These are phyloP conservation scores for Hirsutella thompsonii DNA, from an alignment of 2,329 filamentous ascomycete species.

Conservation along the genomic window DNA sequence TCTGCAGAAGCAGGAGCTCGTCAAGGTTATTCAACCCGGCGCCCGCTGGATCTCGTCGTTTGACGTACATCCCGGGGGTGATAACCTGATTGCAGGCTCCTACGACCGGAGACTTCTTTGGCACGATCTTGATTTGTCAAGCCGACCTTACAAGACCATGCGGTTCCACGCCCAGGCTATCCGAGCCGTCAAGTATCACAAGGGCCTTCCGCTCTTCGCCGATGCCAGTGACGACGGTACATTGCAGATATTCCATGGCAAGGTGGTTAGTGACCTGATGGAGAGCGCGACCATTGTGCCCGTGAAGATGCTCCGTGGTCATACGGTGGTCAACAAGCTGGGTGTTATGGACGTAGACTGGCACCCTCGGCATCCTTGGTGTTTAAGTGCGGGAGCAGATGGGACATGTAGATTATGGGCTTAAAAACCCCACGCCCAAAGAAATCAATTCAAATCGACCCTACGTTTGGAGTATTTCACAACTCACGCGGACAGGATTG, in stretches of 20 bases:
- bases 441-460: no score
- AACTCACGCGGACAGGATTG: no score
- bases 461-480: no score
- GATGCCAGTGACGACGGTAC: constrained; percentile 92
- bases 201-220: constrained; percentile 72
- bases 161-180: constrained; percentile 91
- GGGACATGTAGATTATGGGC: constrained; percentile 87
- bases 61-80: constrained; percentile 83
- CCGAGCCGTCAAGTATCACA: constrained; percentile 77
- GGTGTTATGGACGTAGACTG: constrained; percentile 92
- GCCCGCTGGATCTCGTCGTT: constrained; percentile 89
- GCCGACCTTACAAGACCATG: constrained; percentile 88
- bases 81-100: constrained; percentile 87
- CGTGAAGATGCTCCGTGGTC: constrained; percentile 83
- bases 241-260: constrained; percentile 92
- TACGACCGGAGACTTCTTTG: constrained; percentile 90
- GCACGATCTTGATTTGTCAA: constrained; percentile 91
- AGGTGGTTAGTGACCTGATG: constrained; percentile 87
- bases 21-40: constrained; percentile 88
- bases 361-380: constrained; percentile 92
- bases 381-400: constrained; percentile 86
- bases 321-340: constrained; percentile 73
- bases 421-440: constrained; percentile 20
- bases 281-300: constrained; percentile 95
- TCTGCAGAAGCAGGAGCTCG: constrained; percentile 75